Conservation (phyloP, 345 rosid genomes). For the Arabis hirsuta region DNA sequence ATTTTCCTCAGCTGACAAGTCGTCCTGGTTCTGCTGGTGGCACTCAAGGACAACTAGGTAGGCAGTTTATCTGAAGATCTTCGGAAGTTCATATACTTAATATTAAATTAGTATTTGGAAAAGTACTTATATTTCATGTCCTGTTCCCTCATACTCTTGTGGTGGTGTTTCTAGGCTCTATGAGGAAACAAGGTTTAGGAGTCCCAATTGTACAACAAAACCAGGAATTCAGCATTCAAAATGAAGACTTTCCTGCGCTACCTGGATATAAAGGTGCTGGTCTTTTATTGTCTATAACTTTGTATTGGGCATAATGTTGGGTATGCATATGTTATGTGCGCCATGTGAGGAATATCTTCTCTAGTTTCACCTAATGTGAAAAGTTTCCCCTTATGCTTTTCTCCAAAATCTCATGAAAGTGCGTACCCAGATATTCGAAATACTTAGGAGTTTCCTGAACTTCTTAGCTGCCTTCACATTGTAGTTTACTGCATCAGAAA, state of each 20-base stretch:
- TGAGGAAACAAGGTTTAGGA: constrained; percentile 88
- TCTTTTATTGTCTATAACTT: constrained; percentile 23
- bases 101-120: neutral
- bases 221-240: constrained; percentile 99
- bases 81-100: constrained; percentile 27
- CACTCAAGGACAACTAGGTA: constrained; percentile 97
- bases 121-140: constrained; percentile 19
- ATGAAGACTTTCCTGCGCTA: constrained; percentile 98
- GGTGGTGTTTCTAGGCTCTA: constrained; percentile 62
- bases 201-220: constrained; percentile 93
- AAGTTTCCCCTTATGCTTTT: neutral
- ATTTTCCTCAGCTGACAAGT: constrained; percentile 91
- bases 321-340: constrained; percentile 15
- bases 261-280: constrained; percentile 95
- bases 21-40: constrained; percentile 98
- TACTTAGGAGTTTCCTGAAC: neutral
- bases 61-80: constrained; percentile 4
- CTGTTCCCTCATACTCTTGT: constrained; percentile 40
- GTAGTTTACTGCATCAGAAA: constrained; percentile 33
- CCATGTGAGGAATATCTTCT: neutral
- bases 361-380: constrained; percentile 12
- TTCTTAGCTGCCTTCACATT: constrained; percentile 6
- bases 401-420: neutral
- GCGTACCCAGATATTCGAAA: constrained; percentile 5
- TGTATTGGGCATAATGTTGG: constrained; percentile 23